Evolutionary conservation across 208 protist genomes (phyloP), one percentile per base, ranked within the genome.

Genomic region (Trypanosoma conorhini): DNA sequence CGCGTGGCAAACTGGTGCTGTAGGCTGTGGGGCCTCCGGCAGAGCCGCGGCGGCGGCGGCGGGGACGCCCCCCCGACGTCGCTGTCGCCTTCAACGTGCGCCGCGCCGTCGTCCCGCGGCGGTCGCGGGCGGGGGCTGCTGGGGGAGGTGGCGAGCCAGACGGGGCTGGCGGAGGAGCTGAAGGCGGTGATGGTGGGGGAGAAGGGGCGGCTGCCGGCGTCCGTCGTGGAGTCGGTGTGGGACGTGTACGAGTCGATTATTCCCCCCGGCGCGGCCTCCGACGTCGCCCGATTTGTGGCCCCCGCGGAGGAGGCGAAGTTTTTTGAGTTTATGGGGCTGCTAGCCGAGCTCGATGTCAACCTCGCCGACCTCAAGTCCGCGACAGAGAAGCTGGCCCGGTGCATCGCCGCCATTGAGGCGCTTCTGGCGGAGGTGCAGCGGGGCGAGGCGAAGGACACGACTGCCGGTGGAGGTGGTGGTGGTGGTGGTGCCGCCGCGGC

Each of bases 181-280:
- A 79, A 82, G 62, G 61, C 57, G 17, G 78, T 75, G 30, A 72
- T 91, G 46, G 50, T 71, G 62, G 71, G 75, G 26, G 85, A 86
- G 38, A 63, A 72, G 50, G 83, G 85, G 10, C 77, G 70, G 30
- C 67, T 93, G 21, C 85, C 83, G 21, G 68, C 60, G 12, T 82
- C 66, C 46, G 70, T 91, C n/a, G 83, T 88, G n/a, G 83, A 88
- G 26, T 76, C 79, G 7, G 78, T 91, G 13, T 93, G 88, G 88
- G 59, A 84, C 54, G 80, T 88, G 48, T 89, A 85, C 44, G 80
- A 93, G 51, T 74, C 80, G 3, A 80, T 93, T 51, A 75, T 93
- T 69, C 83, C 83, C 17, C 75, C 74, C 1, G 52, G 30, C 24
- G 65, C 79, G 40, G 77, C 80, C 52, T 26, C 50, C 22, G 73